phyloP scores from a whole-genome alignment of 1,284 basidiomycete genomes.

The Wolfiporia cocos region DNA sequence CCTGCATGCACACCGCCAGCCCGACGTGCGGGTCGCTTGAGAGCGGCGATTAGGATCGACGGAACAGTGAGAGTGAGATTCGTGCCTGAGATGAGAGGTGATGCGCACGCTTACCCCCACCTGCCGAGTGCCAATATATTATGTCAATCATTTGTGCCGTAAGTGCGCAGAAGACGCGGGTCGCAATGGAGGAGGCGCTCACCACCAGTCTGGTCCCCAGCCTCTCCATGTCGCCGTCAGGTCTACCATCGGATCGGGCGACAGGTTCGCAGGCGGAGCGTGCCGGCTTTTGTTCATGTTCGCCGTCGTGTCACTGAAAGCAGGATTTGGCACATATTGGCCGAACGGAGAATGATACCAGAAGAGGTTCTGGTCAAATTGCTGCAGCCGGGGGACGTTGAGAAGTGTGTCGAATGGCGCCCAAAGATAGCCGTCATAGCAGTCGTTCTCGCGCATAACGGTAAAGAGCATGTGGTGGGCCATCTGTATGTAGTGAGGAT shows the following conservation, averaged over 20 bases:
- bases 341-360: slow-evolving; percentile 48
- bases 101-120: slow-evolving; percentile 30
- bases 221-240: slow-evolving; percentile 32
- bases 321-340: slow-evolving; percentile 34
- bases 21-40: slow-evolving; percentile 39
- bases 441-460: slow-evolving; percentile 35
- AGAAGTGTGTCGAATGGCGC: slow-evolving; percentile 45
- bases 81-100: not conserved
- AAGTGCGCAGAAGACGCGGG: too few relatives aligned
- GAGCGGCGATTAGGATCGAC: not conserved
- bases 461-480: slow-evolving; percentile 50
- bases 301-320: slow-evolving; percentile 18
- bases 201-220: slow-evolving; percentile 41
- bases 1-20: slow-evolving; percentile 35
- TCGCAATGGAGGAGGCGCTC: slow-evolving; percentile 15
- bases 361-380: slow-evolving; percentile 37
- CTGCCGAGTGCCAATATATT: slow-evolving; percentile 14
- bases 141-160: not conserved
- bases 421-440: slow-evolving; percentile 47
- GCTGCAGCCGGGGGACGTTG: slow-evolving; percentile 41
- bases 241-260: slow-evolving; percentile 32
- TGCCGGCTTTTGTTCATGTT: slow-evolving; percentile 20
- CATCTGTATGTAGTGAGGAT: slow-evolving; percentile 26
- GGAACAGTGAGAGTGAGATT: not conserved
- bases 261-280: slow-evolving; percentile 31